These are phyloP conservation scores for Phytophthora rubi DNA, from an alignment of 352 stramenopile genomes.

Conservation along the genomic window DNA sequence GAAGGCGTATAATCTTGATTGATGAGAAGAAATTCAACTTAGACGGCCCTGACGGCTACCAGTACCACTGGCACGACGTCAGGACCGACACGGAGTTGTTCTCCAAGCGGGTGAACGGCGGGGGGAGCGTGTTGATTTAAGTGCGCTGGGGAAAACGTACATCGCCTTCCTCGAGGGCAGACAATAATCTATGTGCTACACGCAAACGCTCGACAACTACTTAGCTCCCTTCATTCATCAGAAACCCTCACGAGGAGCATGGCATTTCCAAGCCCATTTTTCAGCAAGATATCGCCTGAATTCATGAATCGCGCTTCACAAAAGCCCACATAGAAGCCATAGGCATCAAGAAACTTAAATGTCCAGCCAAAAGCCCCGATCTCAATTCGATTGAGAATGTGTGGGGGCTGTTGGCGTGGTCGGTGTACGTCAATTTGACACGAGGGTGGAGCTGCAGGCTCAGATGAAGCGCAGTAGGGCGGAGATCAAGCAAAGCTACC, in stretches of 20 bases:
- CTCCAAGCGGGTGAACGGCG: not conserved
- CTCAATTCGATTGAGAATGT: not conserved
- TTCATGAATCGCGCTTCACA: not conserved
- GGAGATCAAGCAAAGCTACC: too few species aligned
- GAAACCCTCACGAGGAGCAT: not conserved
- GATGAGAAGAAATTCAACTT: not conserved
- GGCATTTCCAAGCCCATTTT: not conserved
- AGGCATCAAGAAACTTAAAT: not conserved
- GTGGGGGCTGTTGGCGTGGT: not conserved
- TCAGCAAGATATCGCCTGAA: not conserved
- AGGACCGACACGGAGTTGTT: not conserved
- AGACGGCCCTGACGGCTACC: not conserved
- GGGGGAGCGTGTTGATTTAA: not conserved
- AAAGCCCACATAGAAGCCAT: not conserved
- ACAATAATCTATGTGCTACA: not conserved
- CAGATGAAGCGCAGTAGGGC: not conserved
- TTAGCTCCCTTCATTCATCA: not conserved
- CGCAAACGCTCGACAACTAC: not conserved
- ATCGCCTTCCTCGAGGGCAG: not conserved
- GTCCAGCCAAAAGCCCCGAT: not conserved
- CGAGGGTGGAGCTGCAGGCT: not conserved
- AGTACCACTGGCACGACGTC: conserved; percentile 1
- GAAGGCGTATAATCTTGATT: not conserved
- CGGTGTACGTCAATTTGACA: not conserved
- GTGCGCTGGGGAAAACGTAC: not conserved